A percentile compares a stretch with the other conserved stretches of the same genome.
phyloP scores from a whole-genome alignment of 257 asterid species.

The Salvia miltiorrhiza region DNA sequence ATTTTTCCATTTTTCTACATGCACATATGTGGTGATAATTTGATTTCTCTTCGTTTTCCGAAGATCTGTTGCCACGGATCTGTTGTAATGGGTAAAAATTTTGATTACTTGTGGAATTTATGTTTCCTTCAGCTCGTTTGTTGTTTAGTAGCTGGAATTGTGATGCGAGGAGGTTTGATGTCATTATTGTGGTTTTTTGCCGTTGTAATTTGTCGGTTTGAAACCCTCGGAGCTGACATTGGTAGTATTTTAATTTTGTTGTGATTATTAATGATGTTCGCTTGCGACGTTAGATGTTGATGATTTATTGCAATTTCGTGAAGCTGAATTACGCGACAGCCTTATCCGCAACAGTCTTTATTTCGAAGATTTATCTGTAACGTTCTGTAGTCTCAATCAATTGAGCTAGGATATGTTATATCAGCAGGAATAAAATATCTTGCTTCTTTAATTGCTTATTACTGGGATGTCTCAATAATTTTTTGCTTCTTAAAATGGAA shows the following conservation, averaged over 20 bases:
- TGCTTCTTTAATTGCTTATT: not conserved
- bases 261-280: slow-evolving; percentile 9
- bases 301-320: slow-evolving; percentile 14
- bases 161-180: slow-evolving; percentile 18
- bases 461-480: not conserved
- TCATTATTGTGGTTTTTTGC: slow-evolving; percentile 6
- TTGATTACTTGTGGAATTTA: slow-evolving; percentile 1
- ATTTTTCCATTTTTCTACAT: not conserved
- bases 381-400: not conserved
- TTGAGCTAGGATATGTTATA: slow-evolving; percentile 2
- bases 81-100: slow-evolving; percentile 11
- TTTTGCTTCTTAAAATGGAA: not conserved
- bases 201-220: slow-evolving; percentile 7
- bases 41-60: slow-evolving; percentile 10
- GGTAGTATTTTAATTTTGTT: not conserved
- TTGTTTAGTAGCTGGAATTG: slow-evolving; percentile 19
- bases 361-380: not conserved
- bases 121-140: slow-evolving; percentile 20
- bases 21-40: not conserved
- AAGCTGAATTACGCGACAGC: not conserved
- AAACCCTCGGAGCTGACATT: slow-evolving; percentile 22
- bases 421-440: not conserved
- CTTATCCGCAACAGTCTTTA: slow-evolving; percentile 5
- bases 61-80: slow-evolving; percentile 40
- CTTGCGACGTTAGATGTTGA: slow-evolving; percentile 11